Evolutionary conservation across 305 asterid genomes (phyloP), one percentile per base, ranked within the genome.

Genomic region (Solanum hybrid): DNA sequence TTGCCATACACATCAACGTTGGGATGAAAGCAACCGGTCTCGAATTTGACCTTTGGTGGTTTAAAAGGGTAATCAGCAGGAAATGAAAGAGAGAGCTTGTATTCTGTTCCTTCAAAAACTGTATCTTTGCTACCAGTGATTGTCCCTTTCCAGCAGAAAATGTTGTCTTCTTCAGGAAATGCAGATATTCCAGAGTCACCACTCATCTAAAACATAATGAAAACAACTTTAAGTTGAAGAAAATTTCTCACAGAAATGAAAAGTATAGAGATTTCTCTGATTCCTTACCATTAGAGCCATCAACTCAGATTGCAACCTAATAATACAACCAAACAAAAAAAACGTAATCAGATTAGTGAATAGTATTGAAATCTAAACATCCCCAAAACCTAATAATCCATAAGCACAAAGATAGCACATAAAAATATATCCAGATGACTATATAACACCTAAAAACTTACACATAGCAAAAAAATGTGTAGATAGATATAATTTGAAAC

Each of bases 151-250:
- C 99, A 97, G 92, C 94, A 91, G 91, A 96, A 96, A 84, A 97
- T 96, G 95, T 96, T 96, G 91, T 96, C 99, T 88, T 95, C 99
- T 92, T 95, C 99, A 0, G 98, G 99, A 89, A 97, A 97, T 4
- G 99, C 99, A 32, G 99, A 96, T 90, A 95, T 94, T 24, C 98
- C 98, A 36, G 94, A 79, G 90, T 94, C 98, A 34, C 99, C 99
- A 64, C 98, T 92, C 99, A 97, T 97, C 99, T 96, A 56, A 31
- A 37, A 32, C 13, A 36, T 37, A 37, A 40, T 2, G n/a, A 84
- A 72, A 31, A 17, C 51, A 34, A 22, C 71, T 2, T 5, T 60
- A 16, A 10, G 69, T 79, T 14, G 1, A 69, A 27, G 36, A 24
- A 24, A 22, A 40, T 2, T 40, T 81, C n/a, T 14, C 32, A 11